These are phyloP conservation scores for Geranium brycei DNA, from an alignment of 345 rosid genomes.

Conservation along the genomic window DNA sequence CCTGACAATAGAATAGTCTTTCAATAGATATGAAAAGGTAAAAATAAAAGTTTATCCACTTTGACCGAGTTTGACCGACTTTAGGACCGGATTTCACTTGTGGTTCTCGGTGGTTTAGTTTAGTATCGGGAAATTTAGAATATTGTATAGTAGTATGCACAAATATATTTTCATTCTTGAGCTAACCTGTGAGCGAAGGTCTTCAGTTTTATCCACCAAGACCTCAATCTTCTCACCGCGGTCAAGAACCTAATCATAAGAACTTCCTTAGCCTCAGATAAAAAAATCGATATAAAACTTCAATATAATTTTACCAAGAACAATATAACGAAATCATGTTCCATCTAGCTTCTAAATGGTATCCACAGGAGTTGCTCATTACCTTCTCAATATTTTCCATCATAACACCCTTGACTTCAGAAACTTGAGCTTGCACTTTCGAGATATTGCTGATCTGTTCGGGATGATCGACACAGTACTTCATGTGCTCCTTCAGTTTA, in stretches of 20 bases:
- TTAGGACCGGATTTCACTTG: too few species aligned
- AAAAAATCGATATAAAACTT: neutral
- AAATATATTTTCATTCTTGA: neutral
- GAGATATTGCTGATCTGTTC: conserved; percentile 9
- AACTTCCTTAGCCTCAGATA: conserved; percentile 3
- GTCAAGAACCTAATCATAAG: conserved; percentile 41
- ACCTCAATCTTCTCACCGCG: conserved; percentile 56
- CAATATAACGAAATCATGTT: neutral
- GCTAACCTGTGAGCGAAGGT: conserved; percentile 52
- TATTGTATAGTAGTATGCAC: too few species aligned
- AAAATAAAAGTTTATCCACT: too few species aligned
- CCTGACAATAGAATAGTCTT: too few species aligned
- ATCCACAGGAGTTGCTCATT: neutral
- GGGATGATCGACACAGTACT: conserved; percentile 4
- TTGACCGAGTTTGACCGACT: too few species aligned
- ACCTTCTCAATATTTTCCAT: conserved; percentile 13
- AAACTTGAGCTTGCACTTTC: conserved; percentile 12
- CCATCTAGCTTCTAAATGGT: neutral
- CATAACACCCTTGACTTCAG: conserved; percentile 6
- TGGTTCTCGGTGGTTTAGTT: too few species aligned
- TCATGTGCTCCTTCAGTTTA: conserved; percentile 13
- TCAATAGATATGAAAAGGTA: too few species aligned
- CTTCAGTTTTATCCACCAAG: conserved; percentile 63
- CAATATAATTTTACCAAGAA: neutral
- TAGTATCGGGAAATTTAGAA: too few species aligned